These are phyloP conservation scores for Chenopodium suecicum DNA, from an alignment of 148 eudicot genomes.

Conservation along the genomic window DNA sequence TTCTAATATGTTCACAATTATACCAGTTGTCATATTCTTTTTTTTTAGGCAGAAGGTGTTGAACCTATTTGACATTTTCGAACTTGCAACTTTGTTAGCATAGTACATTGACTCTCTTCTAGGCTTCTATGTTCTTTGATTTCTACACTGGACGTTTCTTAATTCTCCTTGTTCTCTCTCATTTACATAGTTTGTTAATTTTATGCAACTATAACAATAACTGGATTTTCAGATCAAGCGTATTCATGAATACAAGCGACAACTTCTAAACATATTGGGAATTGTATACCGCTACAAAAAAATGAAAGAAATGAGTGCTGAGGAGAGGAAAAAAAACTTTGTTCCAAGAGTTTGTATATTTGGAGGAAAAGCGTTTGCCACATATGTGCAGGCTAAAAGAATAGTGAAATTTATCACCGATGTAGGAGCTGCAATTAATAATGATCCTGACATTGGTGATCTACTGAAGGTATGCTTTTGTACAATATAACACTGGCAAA, in stretches of 20 bases:
- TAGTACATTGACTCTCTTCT: too few relatives aligned
- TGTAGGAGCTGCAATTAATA: neutral
- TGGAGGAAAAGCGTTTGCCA: conserved; percentile 1
- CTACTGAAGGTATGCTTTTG: neutral
- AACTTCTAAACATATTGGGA: neutral
- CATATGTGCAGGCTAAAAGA: conserved; percentile 9
- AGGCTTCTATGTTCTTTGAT: too few relatives aligned
- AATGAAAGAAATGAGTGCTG: conserved; percentile 8
- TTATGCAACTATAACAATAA: neutral
- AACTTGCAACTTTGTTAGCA: too few relatives aligned
- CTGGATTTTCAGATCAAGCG: neutral
- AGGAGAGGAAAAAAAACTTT: neutral
- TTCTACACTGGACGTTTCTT: too few relatives aligned
- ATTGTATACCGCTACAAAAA: conserved; percentile 9
- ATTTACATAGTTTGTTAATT: neutral
- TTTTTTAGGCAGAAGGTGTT: too few relatives aligned
- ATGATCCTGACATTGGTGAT: conserved; percentile 10
- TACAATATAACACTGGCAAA: neutral
- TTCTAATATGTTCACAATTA: too few relatives aligned
- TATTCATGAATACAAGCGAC: conserved; percentile 8
- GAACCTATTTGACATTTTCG: too few relatives aligned
- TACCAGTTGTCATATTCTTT: too few relatives aligned
- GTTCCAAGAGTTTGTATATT: conserved; percentile 10
- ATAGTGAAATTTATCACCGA: conserved; percentile 1
- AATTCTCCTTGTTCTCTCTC: neutral